A percentile compares a stretch with the other conserved stretches of the same genome.
phyloP scores from a whole-genome alignment of 2,329 filamentous ascomycete species.

The Cadophora gregata region DNA sequence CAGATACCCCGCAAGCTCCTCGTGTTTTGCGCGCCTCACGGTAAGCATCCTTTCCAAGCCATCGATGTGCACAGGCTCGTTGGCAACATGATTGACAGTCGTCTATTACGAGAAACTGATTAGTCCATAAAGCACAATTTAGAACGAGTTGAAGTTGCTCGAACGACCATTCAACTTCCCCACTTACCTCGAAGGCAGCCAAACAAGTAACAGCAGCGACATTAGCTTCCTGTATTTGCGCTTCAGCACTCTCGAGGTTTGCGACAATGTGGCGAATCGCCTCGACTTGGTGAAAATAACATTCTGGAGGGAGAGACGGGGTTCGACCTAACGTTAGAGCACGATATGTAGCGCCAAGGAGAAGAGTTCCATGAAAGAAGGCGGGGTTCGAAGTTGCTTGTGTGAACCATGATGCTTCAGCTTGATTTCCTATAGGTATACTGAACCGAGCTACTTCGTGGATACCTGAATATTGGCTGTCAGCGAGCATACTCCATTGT shows the following conservation, averaged over 20 bases:
- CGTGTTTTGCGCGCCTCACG: slow-evolving; percentile 18
- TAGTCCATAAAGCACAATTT: not conserved
- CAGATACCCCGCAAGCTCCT: not conserved
- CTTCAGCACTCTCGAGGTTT: slow-evolving; percentile 15
- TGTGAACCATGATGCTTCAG: slow-evolving; percentile 11
- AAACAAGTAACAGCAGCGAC: slow-evolving; percentile 18
- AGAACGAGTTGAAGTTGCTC: not conserved
- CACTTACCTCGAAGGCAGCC: slow-evolving; percentile 22
- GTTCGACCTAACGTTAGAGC: not conserved
- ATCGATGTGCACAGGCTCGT: slow-evolving; percentile 6
- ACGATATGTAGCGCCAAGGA: slow-evolving; percentile 8
- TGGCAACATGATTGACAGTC: not conserved
- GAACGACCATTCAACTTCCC: not conserved
- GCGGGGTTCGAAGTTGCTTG: slow-evolving; percentile 14
- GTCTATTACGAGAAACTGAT: slow-evolving; percentile 9
- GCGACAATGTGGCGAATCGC: slow-evolving; percentile 13
- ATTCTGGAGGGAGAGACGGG: slow-evolving; percentile 10
- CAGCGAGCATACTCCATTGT: no score
- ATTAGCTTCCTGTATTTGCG: slow-evolving; percentile 9
- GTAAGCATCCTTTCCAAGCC: slow-evolving; percentile 14
- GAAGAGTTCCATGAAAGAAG: slow-evolving; percentile 17
- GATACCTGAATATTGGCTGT: slow-evolving; percentile 1
- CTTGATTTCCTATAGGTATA: slow-evolving; percentile 9
- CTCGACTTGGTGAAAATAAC: slow-evolving; percentile 13
- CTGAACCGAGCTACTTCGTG: slow-evolving; percentile 13